Conservation (phyloP, 2,329 filamentous ascomycete species). For the Teratosphaeria viscida region DNA sequence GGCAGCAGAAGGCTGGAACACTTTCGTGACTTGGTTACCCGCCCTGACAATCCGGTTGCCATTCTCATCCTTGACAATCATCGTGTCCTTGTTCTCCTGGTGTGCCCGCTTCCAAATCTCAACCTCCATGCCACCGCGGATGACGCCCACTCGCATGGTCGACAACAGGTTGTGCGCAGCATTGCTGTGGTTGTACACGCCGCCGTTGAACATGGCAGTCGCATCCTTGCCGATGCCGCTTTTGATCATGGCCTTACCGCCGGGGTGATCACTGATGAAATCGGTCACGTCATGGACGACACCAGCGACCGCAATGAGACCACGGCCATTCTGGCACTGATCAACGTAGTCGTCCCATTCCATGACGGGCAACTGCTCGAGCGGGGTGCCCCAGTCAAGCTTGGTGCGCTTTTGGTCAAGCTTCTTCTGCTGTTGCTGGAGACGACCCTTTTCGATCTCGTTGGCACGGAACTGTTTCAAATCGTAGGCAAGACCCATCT, state of each 20-base stretch:
- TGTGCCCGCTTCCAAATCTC: conserved; percentile 88
- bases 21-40: conserved; percentile 74
- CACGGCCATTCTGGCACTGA: conserved; percentile 66
- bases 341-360: conserved; percentile 79
- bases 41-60: conserved; percentile 79
- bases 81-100: conserved; percentile 72
- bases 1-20: conserved; percentile 66
- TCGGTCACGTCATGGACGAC: conserved; percentile 76
- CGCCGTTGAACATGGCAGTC: conserved; percentile 84
- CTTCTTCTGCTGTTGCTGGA: conserved; percentile 88
- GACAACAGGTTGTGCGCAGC: conserved; percentile 80
- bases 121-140: conserved; percentile 77
- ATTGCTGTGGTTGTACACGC: conserved; percentile 83
- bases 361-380: conserved; percentile 76
- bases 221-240: conserved; percentile 79
- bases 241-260: conserved; percentile 76
- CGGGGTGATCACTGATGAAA: conserved; percentile 85
- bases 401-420: conserved; percentile 73
- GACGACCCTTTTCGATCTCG: conserved; percentile 83
- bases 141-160: conserved; percentile 78
- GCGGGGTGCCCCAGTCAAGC: conserved; percentile 77
- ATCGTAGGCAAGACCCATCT: conserved; percentile 72
- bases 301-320: conserved; percentile 66
- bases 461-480: conserved; percentile 86
- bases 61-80: conserved; percentile 67